Evolutionary conservation across 768 basidiomycete species (phyloP).

Genomic region (Artomyces pyxidatus): DNA sequence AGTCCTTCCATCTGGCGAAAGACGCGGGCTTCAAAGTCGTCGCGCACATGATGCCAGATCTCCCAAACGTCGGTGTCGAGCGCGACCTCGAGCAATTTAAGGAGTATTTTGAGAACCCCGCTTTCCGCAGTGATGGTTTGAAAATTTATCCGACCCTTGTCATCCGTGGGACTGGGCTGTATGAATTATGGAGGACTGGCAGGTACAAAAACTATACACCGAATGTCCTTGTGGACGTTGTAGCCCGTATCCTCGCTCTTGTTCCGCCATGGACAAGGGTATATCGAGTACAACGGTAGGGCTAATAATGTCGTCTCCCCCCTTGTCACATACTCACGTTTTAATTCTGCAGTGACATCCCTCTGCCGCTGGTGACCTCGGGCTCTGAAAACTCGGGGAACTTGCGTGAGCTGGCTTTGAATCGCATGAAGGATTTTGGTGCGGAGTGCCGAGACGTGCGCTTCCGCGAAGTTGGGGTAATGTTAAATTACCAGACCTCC

Average conservation of each 20-base stretch:
- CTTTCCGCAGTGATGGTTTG: constrained; percentile 92
- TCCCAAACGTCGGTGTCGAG: constrained; percentile 96
- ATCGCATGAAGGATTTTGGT: constrained; percentile 98
- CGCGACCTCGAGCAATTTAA: constrained; percentile 98
- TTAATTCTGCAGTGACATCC: constrained; percentile 68
- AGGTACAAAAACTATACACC: constrained; percentile 98
- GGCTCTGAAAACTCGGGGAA: constrained; percentile 98
- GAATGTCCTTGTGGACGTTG: constrained; percentile 96
- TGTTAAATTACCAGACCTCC: no score
- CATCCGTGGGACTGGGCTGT: constrained; percentile 92
- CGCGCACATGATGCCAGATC: constrained; percentile 99
- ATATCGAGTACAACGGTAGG: constrained; percentile 90
- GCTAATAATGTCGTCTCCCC: background rate
- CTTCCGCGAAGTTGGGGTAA: constrained; percentile 94
- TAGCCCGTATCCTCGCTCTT: constrained; percentile 90
- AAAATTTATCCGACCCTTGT: constrained; percentile 99
- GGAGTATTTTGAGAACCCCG: constrained; percentile 98
- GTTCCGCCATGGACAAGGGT: constrained; percentile 99
- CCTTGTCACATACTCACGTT: background rate
- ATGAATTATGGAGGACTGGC: constrained; percentile 95
- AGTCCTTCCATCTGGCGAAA: constrained; percentile 96
- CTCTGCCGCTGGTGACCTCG: constrained; percentile 90
- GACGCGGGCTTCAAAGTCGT: constrained; percentile 99
- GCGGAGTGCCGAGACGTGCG: constrained; percentile 96
- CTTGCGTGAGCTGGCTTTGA: constrained; percentile 88